Evolutionary conservation across 2,329 filamentous ascomycete species (phyloP), one percentile per base, ranked within the genome.

Genomic region (Dothistroma pini): DNA sequence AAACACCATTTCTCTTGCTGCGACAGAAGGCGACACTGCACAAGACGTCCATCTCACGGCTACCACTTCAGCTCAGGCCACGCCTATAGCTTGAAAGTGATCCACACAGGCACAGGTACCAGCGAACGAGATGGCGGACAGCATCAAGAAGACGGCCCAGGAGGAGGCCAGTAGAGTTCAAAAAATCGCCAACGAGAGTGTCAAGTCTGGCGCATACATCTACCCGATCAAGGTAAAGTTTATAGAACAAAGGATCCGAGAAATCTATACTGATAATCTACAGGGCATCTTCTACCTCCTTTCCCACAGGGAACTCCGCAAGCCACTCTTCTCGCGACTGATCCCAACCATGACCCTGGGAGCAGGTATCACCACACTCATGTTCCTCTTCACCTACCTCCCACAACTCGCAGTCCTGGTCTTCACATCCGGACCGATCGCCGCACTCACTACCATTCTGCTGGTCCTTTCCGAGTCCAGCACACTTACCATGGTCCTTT

Each of bases 381-480:
- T 97, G 91, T 97, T 97, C 77, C 79, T 89, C 68, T 87, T 97
- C 73, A 89, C 92, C 54, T 97, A 96, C 74, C 72, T 87, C 9
- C 93, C 93, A 0, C 93, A 97, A 79, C 84, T 91, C 25, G 89
- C 91, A 0, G 76, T 96, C 14, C 83, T 96, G 50, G 83, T 91
- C 56, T 87, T 97, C 69, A 89, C 96, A 64, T 93, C 91, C 66
- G 93, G 93, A 0, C 93, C 90, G 0, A 77, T 93, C 4, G 89
- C 90, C 4, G 86, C 89, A n/a, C 76, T 91, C 61, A 87, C 88
- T 1, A 89, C 90, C 0, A 80, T 87, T 1, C 77, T 92, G 9
- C 81, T 93, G 21, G 85, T 91, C 4, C 74, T 78, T 38, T 79
- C 77, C 64, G 80, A 83, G 66, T 76, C 75, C 63, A 80, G 78